Conservation (phyloP, 2,329 filamentous ascomycete genomes). For the Botrytis medusae region DNA sequence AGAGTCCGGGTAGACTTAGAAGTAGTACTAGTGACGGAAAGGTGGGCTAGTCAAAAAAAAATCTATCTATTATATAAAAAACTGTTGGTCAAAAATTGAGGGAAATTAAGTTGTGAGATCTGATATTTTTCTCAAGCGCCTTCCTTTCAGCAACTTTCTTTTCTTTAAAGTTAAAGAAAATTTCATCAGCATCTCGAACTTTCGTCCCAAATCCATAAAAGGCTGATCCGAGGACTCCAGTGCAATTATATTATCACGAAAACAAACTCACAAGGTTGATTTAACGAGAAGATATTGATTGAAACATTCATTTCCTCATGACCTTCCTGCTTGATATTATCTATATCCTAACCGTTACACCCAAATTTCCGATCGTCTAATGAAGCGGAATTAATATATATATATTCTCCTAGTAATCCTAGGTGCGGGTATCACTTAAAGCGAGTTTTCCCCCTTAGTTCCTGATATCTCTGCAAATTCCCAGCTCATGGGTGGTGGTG, state of each 20-base stretch:
- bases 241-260: background rate
- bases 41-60: conserved; percentile 17
- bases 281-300: background rate
- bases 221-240: background rate
- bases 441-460: background rate
- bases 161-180: background rate
- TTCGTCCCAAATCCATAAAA: background rate
- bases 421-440: background rate
- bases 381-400: background rate
- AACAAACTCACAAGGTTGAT: background rate
- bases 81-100: background rate
- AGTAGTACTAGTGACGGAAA: conserved; percentile 18
- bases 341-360: background rate
- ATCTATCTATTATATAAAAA: conserved; percentile 9
- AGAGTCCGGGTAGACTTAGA: conserved; percentile 2
- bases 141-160: background rate
- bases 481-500: background rate
- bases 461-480: background rate
- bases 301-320: background rate
- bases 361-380: background rate
- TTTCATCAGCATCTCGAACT: background rate
- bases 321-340: background rate
- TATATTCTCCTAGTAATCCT: background rate
- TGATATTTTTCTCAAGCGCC: background rate
- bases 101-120: background rate